Conservation (phyloP, 1,284 basidiomycete species). For the Apiotrichum gracile region DNA sequence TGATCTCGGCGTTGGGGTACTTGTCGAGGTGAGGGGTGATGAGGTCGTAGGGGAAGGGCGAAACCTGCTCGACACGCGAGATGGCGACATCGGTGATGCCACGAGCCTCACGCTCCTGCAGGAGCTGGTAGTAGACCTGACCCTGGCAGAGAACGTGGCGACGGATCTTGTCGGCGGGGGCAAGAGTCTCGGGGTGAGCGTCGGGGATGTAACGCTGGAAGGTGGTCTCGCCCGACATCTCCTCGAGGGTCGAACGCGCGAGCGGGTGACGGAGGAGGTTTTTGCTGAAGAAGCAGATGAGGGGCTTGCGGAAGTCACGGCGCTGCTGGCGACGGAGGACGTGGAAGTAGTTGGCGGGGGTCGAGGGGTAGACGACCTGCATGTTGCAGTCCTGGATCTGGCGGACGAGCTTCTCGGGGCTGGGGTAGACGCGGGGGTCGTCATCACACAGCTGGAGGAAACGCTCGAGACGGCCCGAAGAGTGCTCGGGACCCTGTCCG, state of each 20-base stretch:
- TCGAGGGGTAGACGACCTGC: constrained; percentile 96
- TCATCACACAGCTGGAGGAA: constrained; percentile 98
- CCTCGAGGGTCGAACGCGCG: constrained; percentile 77
- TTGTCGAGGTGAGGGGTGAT: constrained; percentile 85
- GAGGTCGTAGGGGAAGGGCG: constrained; percentile 92
- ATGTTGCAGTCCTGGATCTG: constrained; percentile 99
- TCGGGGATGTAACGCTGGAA: constrained; percentile 96
- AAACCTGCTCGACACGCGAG: constrained; percentile 87
- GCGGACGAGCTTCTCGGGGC: constrained; percentile 79
- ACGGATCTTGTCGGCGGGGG: constrained; percentile 76
- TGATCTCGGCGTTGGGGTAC: constrained; percentile 87
- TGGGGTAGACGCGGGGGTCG: constrained; percentile 87
- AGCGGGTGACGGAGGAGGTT: constrained; percentile 86
- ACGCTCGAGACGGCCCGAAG: constrained; percentile 89
- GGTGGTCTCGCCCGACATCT: constrained; percentile 80
- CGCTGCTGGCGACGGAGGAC: constrained; percentile 90
- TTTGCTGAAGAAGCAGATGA: constrained; percentile 95
- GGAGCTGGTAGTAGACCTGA: constrained; percentile 86
- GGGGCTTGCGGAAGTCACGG: constrained; percentile 93
- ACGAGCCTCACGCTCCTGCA: constrained; percentile 81
- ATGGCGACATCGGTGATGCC: constrained; percentile 91
- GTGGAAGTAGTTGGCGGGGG: constrained; percentile 92
- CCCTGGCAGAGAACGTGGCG: constrained; percentile 86
- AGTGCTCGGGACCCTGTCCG: constrained; percentile 98
- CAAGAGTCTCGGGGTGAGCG: constrained; percentile 63